A percentile compares a stretch with the other conserved stretches of the same genome.
Evolutionary conservation across 306 rosid species (phyloP).

Genomic region (Dryas drummondii): DNA sequence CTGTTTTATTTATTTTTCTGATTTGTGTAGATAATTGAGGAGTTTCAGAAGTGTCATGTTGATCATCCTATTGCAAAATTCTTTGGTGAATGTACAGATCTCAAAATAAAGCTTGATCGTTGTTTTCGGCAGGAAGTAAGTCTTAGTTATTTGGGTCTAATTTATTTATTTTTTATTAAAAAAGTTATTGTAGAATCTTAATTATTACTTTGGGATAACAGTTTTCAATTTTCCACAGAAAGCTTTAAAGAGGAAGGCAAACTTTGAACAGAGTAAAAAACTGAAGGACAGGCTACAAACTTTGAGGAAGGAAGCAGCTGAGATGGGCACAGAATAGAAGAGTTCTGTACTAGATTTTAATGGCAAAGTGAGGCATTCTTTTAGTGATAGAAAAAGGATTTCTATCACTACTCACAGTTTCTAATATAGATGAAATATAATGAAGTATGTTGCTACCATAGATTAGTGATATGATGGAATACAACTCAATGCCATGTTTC

Average conservation of each 20-base stretch:
- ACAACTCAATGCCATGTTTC: not conserved
- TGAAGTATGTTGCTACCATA: not conserved
- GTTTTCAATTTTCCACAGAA: constrained; percentile 45
- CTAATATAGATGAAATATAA: not conserved
- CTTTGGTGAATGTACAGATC: constrained; percentile 85
- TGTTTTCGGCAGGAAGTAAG: constrained; percentile 91
- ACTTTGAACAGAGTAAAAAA: constrained; percentile 86
- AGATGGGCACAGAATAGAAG: constrained; percentile 41
- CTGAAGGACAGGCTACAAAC: constrained; percentile 65
- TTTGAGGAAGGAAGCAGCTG: constrained; percentile 66
- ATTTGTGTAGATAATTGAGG: constrained; percentile 58
- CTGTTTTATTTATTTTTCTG: not conserved
- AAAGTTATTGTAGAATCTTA: not conserved
- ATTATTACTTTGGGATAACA: not conserved
- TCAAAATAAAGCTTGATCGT: constrained; percentile 85
- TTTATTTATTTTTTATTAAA: not conserved
- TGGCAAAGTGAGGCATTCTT: not conserved
- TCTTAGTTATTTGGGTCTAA: constrained; percentile 8
- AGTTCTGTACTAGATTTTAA: constrained; percentile 14
- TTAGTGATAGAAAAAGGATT: not conserved
- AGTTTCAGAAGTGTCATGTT: constrained; percentile 78
- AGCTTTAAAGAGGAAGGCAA: constrained; percentile 92
- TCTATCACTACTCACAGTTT: not conserved
- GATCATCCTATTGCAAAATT: constrained; percentile 80
- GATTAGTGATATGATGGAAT: not conserved